Evolutionary conservation across 2,329 filamentous ascomycete genomes (phyloP).

Genomic region (Epichloe sylvatica): DNA sequence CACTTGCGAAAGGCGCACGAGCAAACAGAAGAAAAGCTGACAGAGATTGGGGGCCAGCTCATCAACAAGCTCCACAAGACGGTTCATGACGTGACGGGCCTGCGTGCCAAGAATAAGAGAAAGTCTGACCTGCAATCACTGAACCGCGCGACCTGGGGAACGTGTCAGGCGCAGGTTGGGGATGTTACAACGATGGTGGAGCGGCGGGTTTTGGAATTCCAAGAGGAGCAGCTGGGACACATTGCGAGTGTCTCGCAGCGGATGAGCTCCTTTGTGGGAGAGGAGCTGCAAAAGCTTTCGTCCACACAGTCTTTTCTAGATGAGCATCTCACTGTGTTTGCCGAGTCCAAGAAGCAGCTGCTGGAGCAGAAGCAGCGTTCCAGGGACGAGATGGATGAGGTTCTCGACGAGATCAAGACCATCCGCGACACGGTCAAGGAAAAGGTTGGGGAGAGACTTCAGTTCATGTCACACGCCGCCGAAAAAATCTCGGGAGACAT

Average conservation of each 20-base stretch:
- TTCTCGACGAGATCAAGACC: slow-evolving; percentile 83
- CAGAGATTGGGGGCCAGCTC: slow-evolving; percentile 58
- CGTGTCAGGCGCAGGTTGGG: slow-evolving; percentile 60
- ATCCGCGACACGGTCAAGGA: slow-evolving; percentile 78
- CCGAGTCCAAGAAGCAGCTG: slow-evolving; percentile 52
- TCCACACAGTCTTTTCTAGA: slow-evolving; percentile 57
- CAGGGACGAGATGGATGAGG: slow-evolving; percentile 76
- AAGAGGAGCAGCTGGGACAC: slow-evolving; percentile 55
- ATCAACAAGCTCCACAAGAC: slow-evolving; percentile 66
- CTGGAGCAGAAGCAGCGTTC: slow-evolving; percentile 53
- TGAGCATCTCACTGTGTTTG: slow-evolving; percentile 53
- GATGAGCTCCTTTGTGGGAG: slow-evolving; percentile 63
- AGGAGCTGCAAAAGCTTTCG: slow-evolving; percentile 59
- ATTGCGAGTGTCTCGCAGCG: slow-evolving; percentile 53
- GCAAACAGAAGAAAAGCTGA: slow-evolving; percentile 66
- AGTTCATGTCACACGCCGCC: slow-evolving; percentile 68
- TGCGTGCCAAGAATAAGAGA: slow-evolving; percentile 75
- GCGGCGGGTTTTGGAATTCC: slow-evolving; percentile 57
- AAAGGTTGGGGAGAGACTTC: slow-evolving; percentile 70
- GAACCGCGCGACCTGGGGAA: slow-evolving; percentile 67
- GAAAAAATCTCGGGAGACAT: slow-evolving; percentile 82
- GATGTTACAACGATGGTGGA: slow-evolving; percentile 69
- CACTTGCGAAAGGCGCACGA: slow-evolving; percentile 71
- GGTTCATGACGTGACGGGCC: slow-evolving; percentile 63
- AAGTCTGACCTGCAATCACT: slow-evolving; percentile 70